These are phyloP conservation scores for Epithele typhae DNA, from an alignment of 768 basidiomycete genomes.

Conservation along the genomic window DNA sequence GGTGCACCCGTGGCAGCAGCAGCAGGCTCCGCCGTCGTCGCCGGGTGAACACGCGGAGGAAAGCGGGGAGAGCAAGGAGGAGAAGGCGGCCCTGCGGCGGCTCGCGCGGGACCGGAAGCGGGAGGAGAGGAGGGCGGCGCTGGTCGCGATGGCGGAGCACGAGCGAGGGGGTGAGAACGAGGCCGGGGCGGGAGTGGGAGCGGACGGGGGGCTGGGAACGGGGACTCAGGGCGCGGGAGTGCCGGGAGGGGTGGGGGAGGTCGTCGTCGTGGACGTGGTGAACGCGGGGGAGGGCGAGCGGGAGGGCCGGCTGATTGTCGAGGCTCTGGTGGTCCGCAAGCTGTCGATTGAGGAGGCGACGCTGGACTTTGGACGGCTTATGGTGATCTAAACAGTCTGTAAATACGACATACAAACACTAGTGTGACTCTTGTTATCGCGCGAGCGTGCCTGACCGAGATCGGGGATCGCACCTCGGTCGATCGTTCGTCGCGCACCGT, in stretches of 20 bases:
- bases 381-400: constrained; percentile 10
- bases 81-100: constrained; percentile 36
- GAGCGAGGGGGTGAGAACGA: constrained; percentile 3
- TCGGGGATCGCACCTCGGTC: too few relatives aligned
- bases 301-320: constrained; percentile 68
- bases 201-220: constrained; percentile 17
- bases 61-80: constrained; percentile 16
- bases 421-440: not conserved
- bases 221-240: constrained; percentile 29
- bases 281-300: constrained; percentile 22
- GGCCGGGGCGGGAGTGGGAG: not conserved
- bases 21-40: not conserved
- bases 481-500: too few relatives aligned
- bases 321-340: constrained; percentile 76
- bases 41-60: constrained; percentile 1
- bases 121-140: constrained; percentile 36
- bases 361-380: constrained; percentile 54
- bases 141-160: constrained; percentile 16
- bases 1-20: constrained; percentile 19
- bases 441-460: too few relatives aligned
- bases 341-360: constrained; percentile 73
- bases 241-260: constrained; percentile 9
- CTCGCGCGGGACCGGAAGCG: constrained; percentile 47
- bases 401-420: not conserved
- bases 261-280: constrained; percentile 26